Base-by-base conservation (phyloP, 2,329 filamentous ascomycete species). In the Xylariales sp. region DNA sequence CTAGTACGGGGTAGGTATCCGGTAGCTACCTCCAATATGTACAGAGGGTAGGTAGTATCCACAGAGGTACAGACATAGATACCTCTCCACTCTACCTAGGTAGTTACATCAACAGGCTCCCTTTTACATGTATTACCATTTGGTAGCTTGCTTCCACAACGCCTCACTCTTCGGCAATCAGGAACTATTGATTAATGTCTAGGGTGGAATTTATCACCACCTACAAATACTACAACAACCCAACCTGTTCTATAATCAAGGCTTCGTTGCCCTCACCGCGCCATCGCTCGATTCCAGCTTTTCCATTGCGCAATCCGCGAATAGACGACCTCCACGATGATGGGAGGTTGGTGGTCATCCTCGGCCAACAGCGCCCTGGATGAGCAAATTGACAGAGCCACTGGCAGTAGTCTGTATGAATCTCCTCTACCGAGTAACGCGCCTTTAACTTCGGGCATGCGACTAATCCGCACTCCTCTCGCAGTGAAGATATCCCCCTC, bases 301-400 rank as follows among this genome's bases (percentile, higher is more conserved):
- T 54, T 23, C n/a, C 48, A 41, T n/a, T 16, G 55, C 59, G 58
- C 68, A 60, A 59, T 39, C 18, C 49, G 28, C 60, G 28, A 62
- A 28, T 34, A 41, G 18, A 46, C 61, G 7, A 23, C 57, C 59
- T 64, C 50, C 72, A 69, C 67, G 72, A 84, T 82, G 75, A 91
- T 87, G 86, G 97, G 97, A 94, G 91, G 93, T 79, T 94, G 94
- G 86, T 99, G 95, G 95, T 98, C 97, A 80, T 93, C 92, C 74
- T 95, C 93, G 79, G 89, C 90, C 82, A 93, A 93, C 81, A 93
- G 91, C 78, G 93, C 94, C 82, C 87, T 99, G 82, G 96, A 99
- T 81, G 94, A 97, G 83, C 96, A 98, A 86, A 91, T 99, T 77
- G 95, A 97, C 80, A 93, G 92, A 81, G 96, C 96, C 60, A 99